phyloP scores from a whole-genome alignment of 140 eudicot genomes.

The Cichorium intybus region DNA sequence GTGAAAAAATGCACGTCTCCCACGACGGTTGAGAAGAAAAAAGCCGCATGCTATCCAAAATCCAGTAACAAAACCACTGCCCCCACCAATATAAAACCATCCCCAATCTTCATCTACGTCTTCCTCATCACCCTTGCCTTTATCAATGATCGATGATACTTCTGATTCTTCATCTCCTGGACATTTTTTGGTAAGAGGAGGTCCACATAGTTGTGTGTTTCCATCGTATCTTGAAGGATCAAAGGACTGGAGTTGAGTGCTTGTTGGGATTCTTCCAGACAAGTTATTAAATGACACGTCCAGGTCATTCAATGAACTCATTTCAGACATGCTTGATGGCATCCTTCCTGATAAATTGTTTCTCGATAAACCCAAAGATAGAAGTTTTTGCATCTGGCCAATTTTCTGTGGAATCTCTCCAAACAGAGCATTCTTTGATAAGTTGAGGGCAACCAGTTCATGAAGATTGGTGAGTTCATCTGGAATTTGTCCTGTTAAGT shows the following conservation, averaged over 20 bases:
- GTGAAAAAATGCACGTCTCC: not conserved
- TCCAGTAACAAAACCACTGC: slow-evolving; percentile 1
- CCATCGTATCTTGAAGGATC: not conserved
- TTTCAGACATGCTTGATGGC: not conserved
- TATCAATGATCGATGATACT: too few species aligned
- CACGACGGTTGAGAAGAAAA: not conserved
- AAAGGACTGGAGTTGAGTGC: slow-evolving; percentile 10
- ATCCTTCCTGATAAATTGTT: not conserved
- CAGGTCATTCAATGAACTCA: not conserved
- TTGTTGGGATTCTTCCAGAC: not conserved
- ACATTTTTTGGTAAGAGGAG: not conserved
- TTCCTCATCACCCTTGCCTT: too few species aligned
- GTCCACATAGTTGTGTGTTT: too few species aligned
- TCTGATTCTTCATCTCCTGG: too few species aligned
- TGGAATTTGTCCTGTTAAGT: too few species aligned
- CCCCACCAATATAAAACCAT: too few species aligned
- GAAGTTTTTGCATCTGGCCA: not conserved
- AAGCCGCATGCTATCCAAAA: not conserved
- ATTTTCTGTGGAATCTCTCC: not conserved
- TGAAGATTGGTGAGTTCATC: not conserved
- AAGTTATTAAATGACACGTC: not conserved
- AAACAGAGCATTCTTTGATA: not conserved
- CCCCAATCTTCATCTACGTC: too few species aligned
- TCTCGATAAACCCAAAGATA: not conserved
- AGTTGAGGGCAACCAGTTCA: not conserved